Conservation (phyloP, 768 basidiomycete species). For the Kondoa malvinella region DNA sequence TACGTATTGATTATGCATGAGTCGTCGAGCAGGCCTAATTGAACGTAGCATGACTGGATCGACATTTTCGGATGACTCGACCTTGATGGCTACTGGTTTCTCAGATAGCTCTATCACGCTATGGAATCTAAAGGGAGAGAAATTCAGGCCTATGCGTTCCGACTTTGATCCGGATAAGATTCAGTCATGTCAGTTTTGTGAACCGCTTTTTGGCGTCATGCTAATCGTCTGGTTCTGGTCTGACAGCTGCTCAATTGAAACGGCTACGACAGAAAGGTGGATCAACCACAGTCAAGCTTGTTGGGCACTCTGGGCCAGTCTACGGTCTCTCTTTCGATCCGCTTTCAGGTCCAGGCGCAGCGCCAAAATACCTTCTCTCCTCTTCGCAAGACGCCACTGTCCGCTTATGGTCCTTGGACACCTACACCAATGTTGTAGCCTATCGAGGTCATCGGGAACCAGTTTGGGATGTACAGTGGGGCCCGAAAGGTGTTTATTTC, state of each 20-base stretch:
- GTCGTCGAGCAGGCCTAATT: not conserved
- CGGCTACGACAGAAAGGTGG: conserved; percentile 32
- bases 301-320: conserved; percentile 92
- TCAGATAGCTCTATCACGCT: conserved; percentile 85
- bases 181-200: conserved; percentile 46
- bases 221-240: not conserved
- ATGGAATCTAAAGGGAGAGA: conserved; percentile 89
- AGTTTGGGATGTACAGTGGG: conserved; percentile 98
- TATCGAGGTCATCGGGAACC: conserved; percentile 94
- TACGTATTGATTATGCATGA: conserved; percentile 34
- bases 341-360: conserved; percentile 60
- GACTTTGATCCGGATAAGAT: conserved; percentile 53
- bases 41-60: conserved; percentile 60
- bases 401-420: conserved; percentile 88
- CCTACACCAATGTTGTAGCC: conserved; percentile 77
- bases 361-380: conserved; percentile 76
- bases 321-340: conserved; percentile 91
- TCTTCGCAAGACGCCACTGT: conserved; percentile 80
- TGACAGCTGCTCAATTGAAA: conserved; percentile 43
- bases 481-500: conserved; percentile 94
- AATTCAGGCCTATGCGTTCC: conserved; percentile 55
- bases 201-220: not conserved
- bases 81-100: conserved; percentile 85
- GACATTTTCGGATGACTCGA: conserved; percentile 75
- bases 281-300: conserved; percentile 78